Base-by-base conservation (phyloP, 2,329 filamentous ascomycete genomes). In the Aureobasidium subglaciale region DNA sequence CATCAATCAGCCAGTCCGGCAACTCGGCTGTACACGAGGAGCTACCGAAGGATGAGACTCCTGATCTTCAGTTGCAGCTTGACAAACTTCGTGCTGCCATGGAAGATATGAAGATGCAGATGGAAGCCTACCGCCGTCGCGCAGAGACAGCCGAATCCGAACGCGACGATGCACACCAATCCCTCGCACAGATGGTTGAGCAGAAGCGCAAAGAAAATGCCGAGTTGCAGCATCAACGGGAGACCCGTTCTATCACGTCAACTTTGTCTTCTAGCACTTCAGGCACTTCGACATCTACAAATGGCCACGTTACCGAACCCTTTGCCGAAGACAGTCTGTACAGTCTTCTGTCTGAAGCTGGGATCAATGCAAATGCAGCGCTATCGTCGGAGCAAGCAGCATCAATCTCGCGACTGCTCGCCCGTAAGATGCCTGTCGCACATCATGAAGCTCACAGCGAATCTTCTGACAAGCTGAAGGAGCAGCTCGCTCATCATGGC, bases 141-240 rank as follows among this genome's bases (percentile, higher is more conserved):
- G 90, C 90, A 8, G 87, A 96, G 68, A 61, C 48, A 57, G 91
- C 90, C 3, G 92, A 97, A 68, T 75, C 80, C 8, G 90, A 96
- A 63, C 82, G 86, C 42, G 83, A 86, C 55, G 77, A 82, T 38
- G 83, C 85, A 54, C 84, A 86, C 55, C 85, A 87, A 68, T 86
- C 86, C 1, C 73, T 99, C 41, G 85, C 87, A 1, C 88, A 96
- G 67, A 93, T 97, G 89, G 85, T 96, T 11, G 78, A 88, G 63
- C 85, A 86, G 61, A 86, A 96, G 56, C 83, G 90, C 53, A 54
- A 54, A 41, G 56, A 57, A 18, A 43, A 57, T 27, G 56, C 56
- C 20, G 46, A 54, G 20, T 1, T 27, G 6, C 40, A 53, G n/a
- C 46, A 40, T 16, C 37, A 54, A 20, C 37, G 43, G 25, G 38